Conservation (phyloP, 345 rosid genomes). For the Corchorus capsularis region DNA sequence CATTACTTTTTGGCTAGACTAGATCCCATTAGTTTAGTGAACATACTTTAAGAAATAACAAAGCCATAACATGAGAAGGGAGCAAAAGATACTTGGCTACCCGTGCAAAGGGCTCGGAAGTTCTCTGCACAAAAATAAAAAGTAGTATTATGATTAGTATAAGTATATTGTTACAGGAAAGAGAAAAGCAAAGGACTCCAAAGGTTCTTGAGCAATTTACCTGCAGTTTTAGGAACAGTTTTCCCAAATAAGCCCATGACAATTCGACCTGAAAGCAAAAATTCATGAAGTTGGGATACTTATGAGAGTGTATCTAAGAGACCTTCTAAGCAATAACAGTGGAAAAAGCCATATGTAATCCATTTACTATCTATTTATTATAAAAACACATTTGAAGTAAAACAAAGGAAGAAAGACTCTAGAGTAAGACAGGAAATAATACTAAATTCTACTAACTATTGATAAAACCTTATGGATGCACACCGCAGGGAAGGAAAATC, state of each 20-base stretch:
- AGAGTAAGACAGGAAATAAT: not conserved
- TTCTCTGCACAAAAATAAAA: constrained; percentile 64
- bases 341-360: not conserved
- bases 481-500: not conserved
- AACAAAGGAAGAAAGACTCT: not conserved
- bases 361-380: not conserved
- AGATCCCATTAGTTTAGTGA: not conserved
- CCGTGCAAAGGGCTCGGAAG: constrained; percentile 96
- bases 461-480: not conserved
- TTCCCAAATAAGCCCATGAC: constrained; percentile 87
- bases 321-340: not conserved
- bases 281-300: not conserved
- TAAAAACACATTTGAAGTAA: not conserved
- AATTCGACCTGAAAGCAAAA: constrained; percentile 65
- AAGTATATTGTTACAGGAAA: not conserved
- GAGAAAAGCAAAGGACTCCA: constrained; percentile 2
- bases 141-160: constrained; percentile 20
- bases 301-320: not conserved
- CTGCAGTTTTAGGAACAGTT: constrained; percentile 85
- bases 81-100: constrained; percentile 67
- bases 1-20: not conserved
- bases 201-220: constrained; percentile 36
- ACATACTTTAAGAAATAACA: not conserved
- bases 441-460: not conserved
- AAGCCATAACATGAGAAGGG: constrained; percentile 15